A percentile compares a stretch with the other conserved stretches of the same genome.
phyloP scores from a whole-genome alignment of 2,329 filamentous ascomycete genomes.

The Fusarium sp. region DNA sequence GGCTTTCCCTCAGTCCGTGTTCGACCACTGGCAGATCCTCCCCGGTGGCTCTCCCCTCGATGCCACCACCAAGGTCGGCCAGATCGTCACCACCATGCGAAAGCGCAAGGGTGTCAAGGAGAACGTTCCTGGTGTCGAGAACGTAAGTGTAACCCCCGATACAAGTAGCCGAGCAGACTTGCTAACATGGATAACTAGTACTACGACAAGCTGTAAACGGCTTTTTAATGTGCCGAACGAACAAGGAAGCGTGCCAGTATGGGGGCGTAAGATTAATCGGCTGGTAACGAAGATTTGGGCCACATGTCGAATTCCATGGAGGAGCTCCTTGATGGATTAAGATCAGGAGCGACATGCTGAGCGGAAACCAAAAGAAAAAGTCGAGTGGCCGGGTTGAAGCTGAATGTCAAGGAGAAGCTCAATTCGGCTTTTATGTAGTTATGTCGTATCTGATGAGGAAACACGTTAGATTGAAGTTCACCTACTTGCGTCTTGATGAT shows the following conservation, averaged over 20 bases:
- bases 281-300: slow-evolving; percentile 49
- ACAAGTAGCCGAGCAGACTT: not conserved
- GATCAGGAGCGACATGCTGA: slow-evolving; percentile 46
- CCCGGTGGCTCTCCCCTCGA: slow-evolving; percentile 95
- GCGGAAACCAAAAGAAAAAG: slow-evolving; percentile 50
- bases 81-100: slow-evolving; percentile 87
- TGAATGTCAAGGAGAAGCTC: slow-evolving; percentile 53
- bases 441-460: slow-evolving; percentile 56
- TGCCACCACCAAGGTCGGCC: slow-evolving; percentile 80
- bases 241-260: slow-evolving; percentile 57
- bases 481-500: slow-evolving; percentile 1
- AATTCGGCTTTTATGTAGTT: slow-evolving; percentile 56
- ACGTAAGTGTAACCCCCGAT: slow-evolving; percentile 73
- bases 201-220: slow-evolving; percentile 96
- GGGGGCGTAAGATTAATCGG: slow-evolving; percentile 57
- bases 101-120: slow-evolving; percentile 99
- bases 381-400: slow-evolving; percentile 52
- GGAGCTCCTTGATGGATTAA: slow-evolving; percentile 43
- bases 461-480: slow-evolving; percentile 51
- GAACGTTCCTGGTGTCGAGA: slow-evolving; percentile 90
- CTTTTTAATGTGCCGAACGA: slow-evolving; percentile 58
- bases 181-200: slow-evolving; percentile 67
- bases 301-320: slow-evolving; percentile 45
- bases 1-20: slow-evolving; percentile 98
- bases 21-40: slow-evolving; percentile 98